Evolutionary conservation across 176 grass and related monocot species (phyloP).

Genomic region (Poa annua): DNA sequence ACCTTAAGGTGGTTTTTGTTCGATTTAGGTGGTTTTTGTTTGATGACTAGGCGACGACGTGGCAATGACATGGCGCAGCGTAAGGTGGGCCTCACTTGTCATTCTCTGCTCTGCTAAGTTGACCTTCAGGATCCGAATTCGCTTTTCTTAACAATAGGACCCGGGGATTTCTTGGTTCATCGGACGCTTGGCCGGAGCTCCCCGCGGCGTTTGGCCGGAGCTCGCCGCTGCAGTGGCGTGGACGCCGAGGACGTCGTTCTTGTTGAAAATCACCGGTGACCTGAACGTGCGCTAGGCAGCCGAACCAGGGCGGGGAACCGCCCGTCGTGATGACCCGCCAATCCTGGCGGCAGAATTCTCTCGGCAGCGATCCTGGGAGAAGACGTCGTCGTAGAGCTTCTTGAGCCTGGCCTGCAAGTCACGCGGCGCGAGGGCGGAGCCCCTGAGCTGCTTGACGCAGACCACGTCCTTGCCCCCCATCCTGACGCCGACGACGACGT

Average conservation of each 20-base stretch:
- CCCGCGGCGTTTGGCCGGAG: too few species aligned
- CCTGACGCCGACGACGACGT: conserved; percentile 70
- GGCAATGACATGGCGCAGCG: too few species aligned
- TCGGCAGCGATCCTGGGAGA: conserved; percentile 39
- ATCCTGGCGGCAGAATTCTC: not conserved
- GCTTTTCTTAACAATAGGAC: too few species aligned
- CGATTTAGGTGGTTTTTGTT: too few species aligned
- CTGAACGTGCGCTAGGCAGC: conserved; percentile 42
- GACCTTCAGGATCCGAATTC: too few species aligned
- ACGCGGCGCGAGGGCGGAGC: conserved; percentile 59
- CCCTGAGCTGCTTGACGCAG: conserved; percentile 73
- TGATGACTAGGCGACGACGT: too few species aligned
- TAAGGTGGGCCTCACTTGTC: too few species aligned
- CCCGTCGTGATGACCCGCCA: conserved; percentile 30
- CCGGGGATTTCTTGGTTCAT: too few species aligned
- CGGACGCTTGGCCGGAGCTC: too few species aligned
- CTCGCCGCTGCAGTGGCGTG: too few species aligned
- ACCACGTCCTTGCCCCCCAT: conserved; percentile 90
- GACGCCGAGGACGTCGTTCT: conserved; percentile 63
- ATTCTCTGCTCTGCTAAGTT: too few species aligned
- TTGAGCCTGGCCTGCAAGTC: conserved; percentile 71
- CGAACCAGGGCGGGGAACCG: conserved; percentile 39
- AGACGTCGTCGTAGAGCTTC: conserved; percentile 54
- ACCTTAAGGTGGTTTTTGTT: too few species aligned
- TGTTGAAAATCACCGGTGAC: conserved; percentile 52